Evolutionary conservation across 2,329 filamentous ascomycete genomes (phyloP).

Genomic region (Acrocalymma vagum): DNA sequence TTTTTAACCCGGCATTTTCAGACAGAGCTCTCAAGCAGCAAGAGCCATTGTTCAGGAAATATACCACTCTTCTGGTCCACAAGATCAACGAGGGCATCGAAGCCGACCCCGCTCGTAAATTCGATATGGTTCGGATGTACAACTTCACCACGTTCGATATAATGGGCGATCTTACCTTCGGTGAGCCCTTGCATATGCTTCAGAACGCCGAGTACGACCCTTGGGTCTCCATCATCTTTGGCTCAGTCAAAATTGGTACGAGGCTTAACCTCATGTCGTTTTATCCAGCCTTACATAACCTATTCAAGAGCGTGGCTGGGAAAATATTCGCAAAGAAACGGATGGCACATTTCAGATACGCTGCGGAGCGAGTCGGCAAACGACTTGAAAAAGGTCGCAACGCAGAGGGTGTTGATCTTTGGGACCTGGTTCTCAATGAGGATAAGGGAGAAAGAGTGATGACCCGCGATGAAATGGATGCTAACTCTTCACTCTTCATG

Average conservation of each 20-base stretch:
- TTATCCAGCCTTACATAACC: conserved; percentile 16
- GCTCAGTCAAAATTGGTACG: conserved; percentile 20
- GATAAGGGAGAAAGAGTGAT: conserved; percentile 27
- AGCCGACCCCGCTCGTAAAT: conserved; percentile 37
- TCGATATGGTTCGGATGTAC: conserved; percentile 43
- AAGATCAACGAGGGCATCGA: conserved; percentile 42
- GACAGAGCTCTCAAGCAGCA: conserved; percentile 52
- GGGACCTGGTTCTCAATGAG: conserved; percentile 48
- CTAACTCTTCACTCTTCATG: conserved; percentile 49
- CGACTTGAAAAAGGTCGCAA: conserved; percentile 35
- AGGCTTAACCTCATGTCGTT: conserved; percentile 12
- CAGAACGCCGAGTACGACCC: conserved; percentile 35
- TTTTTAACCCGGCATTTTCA: conserved; percentile 53
- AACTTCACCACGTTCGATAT: conserved; percentile 45
- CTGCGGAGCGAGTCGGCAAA: conserved; percentile 34
- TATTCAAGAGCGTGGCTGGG: conserved; percentile 13
- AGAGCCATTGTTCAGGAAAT: conserved; percentile 50
- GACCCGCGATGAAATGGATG: conserved; percentile 46
- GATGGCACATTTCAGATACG: conserved; percentile 24
- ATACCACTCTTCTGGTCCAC: conserved; percentile 51
- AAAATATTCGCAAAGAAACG: conserved; percentile 18
- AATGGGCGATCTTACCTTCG: conserved; percentile 44
- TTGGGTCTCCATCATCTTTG: conserved; percentile 43
- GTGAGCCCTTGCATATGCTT: conserved; percentile 41
- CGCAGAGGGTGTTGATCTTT: conserved; percentile 47